Base-by-base conservation (phyloP, 192 early-diverging fungal species). In the Helicostylum pulchrum region DNA sequence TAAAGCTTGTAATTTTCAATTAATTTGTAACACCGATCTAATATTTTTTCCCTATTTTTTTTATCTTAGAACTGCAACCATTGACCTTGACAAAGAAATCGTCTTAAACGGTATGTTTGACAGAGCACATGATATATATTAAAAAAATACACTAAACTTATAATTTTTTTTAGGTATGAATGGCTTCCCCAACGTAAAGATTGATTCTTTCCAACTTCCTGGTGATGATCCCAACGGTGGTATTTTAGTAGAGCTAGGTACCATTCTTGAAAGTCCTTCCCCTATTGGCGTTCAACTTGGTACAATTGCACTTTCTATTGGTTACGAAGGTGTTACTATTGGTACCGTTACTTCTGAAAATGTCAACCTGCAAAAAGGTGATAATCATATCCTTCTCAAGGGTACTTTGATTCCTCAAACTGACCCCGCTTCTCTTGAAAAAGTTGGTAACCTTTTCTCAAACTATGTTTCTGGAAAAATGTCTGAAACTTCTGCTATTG, bases 211-310 rank as follows among this genome's bases (percentile, higher is more conserved):
- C 59, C 64, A 77, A 26, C 46, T 82, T 17, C 83, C 81, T 17
- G 66, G 72, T 1, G 77, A 83, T 74, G 77, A 77, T 51, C 67
- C 74, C 49, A 68, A 67, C 19, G 78, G 83, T 51, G 84, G 84
- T 66, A 84, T 86, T 52, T 66, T 72, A 55, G 55, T 86, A 62
- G 60, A 67, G 14, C 79, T 86, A 14, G 69, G 68, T 63, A 80
- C 83, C 26, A 72, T 64, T 14, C 59, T 86, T 60, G 68, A 48
- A 31, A 84, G 78, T 62, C 80, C 80, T 19, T 81, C 79, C 2
- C 71, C 77, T 11, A 80, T 86, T 57, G 74, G 78, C 54, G 74
- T 86, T 30, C 56, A 77, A 23, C 70, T 86, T 17, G 84, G 84
- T 53, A 81, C 83, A 4, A 55, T 82, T 36, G 53, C 64, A 15